These are phyloP conservation scores for Mortierella sp. DNA, from an alignment of 371 early-diverging fungal genomes.

Conservation along the genomic window DNA sequence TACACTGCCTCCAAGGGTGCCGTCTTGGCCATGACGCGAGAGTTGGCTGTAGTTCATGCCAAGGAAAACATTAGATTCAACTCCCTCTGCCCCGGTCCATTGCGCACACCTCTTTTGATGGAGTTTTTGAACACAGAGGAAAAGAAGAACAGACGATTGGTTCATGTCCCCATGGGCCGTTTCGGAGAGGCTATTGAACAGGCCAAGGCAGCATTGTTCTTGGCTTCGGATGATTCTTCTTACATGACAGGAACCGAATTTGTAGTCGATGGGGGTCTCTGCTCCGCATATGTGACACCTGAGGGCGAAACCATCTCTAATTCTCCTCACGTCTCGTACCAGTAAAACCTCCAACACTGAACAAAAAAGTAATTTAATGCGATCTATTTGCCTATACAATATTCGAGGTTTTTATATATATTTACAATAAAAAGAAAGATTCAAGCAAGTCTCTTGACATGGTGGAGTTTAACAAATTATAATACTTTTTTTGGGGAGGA, in stretches of 20 bases:
- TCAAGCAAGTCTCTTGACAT: not conserved
- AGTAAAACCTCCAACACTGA: slow-evolving; percentile 16
- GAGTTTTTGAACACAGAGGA: slow-evolving; percentile 89
- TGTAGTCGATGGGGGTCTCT: slow-evolving; percentile 87
- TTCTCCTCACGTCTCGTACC: slow-evolving; percentile 51
- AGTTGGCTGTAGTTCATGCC: slow-evolving; percentile 89
- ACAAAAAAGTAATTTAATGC: not conserved
- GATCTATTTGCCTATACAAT: not conserved
- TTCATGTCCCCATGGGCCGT: slow-evolving; percentile 90
- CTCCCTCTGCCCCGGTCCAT: slow-evolving; percentile 90
- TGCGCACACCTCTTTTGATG: slow-evolving; percentile 87
- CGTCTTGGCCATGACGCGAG: slow-evolving; percentile 90
- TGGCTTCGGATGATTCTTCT: slow-evolving; percentile 86
- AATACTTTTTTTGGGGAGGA: too few species aligned
- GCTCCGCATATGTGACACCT: slow-evolving; percentile 77
- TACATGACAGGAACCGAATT: slow-evolving; percentile 91
- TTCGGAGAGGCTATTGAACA: slow-evolving; percentile 94
- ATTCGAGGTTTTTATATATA: not conserved
- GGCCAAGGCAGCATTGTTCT: slow-evolving; percentile 85
- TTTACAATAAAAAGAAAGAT: not conserved
- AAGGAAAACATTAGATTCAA: slow-evolving; percentile 92
- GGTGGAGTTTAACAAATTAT: too few species aligned
- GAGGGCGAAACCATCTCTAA: slow-evolving; percentile 49
- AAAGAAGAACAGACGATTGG: slow-evolving; percentile 85
- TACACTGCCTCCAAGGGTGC: slow-evolving; percentile 94